Evolutionary conservation across 2,329 filamentous ascomycete genomes (phyloP), one percentile per base, ranked within the genome.

Genomic region (Microsporum ferrugineum): DNA sequence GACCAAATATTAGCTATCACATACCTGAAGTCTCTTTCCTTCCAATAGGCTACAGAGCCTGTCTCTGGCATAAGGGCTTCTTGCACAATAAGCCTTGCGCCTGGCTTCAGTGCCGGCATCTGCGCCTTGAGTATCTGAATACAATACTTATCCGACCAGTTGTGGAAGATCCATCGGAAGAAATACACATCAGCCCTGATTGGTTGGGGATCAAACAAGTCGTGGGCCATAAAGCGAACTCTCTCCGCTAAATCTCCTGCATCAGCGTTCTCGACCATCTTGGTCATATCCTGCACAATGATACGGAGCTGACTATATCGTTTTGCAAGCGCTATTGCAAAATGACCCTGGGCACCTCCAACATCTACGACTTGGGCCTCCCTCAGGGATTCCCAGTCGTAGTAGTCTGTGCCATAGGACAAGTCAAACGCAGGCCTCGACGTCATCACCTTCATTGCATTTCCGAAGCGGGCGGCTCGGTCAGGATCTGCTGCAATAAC

Each of bases 131-230:
- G 71, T 43, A 84, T 79, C 51, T 75, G 73, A 51, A 79, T 67
- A 2, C 77, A 77, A 60, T 82, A 80, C 2, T 77, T 76, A 12
- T 82, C 82, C 0, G 82, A 79, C 73, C 83, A 83, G 71, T 86
- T 84, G 68, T 86, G 82, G 5, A 86, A 70, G 63, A 86, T 84
- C 76, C 79, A 80, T 56, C 82, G 79, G 70, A 84, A 79, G 65
- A 81, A 77, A 71, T 84, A 86, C 17, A 84, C 77, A 65, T 84
- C 82, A 0, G 81, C 84, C 2, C 68, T 72, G 12, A 81, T 74
- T 0, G 78, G 76, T 69, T 86, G 83, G 58, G 79, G 76, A 4
- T 75, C 74, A 68, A 85, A 84, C 68, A 86, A 84, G 66, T 84
- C 79, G 67, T 86, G 82, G 2, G 73, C 72, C 63, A 76, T 72